These are phyloP conservation scores for Coemansia sp. DNA, from an alignment of 192 early-diverging fungal species.

Conservation along the genomic window DNA sequence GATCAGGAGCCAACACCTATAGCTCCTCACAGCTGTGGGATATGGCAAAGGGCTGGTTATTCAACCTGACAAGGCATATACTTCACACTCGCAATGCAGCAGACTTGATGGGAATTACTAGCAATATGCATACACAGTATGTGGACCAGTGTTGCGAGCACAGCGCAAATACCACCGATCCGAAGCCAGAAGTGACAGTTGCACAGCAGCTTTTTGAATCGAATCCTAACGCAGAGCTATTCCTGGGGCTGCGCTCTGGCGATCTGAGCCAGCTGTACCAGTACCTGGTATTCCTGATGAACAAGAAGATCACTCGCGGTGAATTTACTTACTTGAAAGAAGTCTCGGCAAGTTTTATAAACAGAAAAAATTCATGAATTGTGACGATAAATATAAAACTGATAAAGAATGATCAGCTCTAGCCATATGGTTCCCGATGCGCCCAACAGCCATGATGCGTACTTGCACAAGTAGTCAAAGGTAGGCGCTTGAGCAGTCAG, in stretches of 20 bases:
- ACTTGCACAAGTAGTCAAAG: slow-evolving; percentile 59
- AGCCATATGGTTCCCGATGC: slow-evolving; percentile 66
- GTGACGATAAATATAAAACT: slow-evolving; percentile 59
- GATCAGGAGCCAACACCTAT: background rate
- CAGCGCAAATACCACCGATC: background rate
- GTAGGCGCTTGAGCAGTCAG: slow-evolving; percentile 63
- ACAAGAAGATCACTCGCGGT: background rate
- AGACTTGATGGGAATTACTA: slow-evolving; percentile 14
- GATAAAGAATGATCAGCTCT: slow-evolving; percentile 70
- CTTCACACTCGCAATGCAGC: background rate
- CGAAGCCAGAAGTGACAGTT: slow-evolving; percentile 8
- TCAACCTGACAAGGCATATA: slow-evolving; percentile 8
- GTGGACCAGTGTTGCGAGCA: slow-evolving; percentile 1
- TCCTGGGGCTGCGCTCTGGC: slow-evolving; percentile 26
- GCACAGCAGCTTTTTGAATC: slow-evolving; percentile 18
- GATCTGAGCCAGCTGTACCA: slow-evolving; percentile 28
- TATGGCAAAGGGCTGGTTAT: slow-evolving; percentile 11
- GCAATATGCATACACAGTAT: slow-evolving; percentile 14
- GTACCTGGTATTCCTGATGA: slow-evolving; percentile 25
- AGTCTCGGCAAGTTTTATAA: slow-evolving; percentile 22
- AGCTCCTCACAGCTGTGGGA: background rate
- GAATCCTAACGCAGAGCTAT: slow-evolving; percentile 11
- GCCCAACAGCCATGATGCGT: slow-evolving; percentile 71
- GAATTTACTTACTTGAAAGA: slow-evolving; percentile 8
- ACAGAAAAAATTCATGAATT: background rate